phyloP scores from a whole-genome alignment of 768 basidiomycete genomes.

The button mushroom (Agaricus bisporus) region DNA sequence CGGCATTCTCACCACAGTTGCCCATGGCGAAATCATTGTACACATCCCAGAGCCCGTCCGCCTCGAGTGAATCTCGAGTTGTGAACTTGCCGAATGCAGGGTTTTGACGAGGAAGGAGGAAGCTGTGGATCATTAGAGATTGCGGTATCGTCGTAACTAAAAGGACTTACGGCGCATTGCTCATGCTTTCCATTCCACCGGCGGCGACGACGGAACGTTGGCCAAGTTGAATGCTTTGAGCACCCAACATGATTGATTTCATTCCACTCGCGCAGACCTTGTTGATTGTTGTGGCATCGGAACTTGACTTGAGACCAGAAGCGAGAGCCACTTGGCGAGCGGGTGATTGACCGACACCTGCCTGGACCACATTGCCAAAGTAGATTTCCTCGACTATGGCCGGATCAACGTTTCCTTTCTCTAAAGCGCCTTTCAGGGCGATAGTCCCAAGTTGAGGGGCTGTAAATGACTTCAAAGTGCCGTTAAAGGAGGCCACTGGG shows the following conservation, averaged over 20 bases:
- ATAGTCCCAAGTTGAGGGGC: conserved; percentile 87
- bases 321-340: conserved; percentile 94
- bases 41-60: conserved; percentile 93
- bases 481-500: conserved; percentile 90
- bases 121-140: conserved; percentile 35
- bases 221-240: conserved; percentile 85
- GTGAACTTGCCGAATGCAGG: conserved; percentile 87
- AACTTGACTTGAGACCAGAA: conserved; percentile 75
- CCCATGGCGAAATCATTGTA: conserved; percentile 99
- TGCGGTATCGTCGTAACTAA: conserved; percentile 4
- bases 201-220: conserved; percentile 84
- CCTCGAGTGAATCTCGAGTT: conserved; percentile 80
- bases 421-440: conserved; percentile 88
- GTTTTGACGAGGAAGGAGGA: conserved; percentile 76
- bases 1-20: conserved; percentile 87
- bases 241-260: conserved; percentile 91
- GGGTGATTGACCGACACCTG: conserved; percentile 96
- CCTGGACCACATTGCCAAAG: conserved; percentile 97
- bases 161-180: conserved; percentile 85
- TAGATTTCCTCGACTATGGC: conserved; percentile 89
- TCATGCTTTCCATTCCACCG: conserved; percentile 99
- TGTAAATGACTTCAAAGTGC: conserved; percentile 79
- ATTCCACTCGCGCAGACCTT: conserved; percentile 99
- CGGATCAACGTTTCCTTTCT: conserved; percentile 74
- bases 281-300: conserved; percentile 98